Base-by-base conservation (phyloP, 345 rosid genomes). In the Camelina hispida region DNA sequence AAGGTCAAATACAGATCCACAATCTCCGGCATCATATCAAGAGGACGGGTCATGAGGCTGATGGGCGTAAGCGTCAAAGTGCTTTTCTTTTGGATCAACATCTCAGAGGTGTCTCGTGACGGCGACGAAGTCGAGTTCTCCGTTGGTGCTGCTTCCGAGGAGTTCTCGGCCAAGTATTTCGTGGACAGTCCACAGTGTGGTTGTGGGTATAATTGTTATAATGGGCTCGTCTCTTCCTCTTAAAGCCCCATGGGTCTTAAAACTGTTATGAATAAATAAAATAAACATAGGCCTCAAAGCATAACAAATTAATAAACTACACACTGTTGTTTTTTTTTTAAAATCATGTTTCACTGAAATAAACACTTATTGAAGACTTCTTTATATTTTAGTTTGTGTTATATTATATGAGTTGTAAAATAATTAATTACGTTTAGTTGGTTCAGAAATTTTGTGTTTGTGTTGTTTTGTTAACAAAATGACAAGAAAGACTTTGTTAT, bases 151-250 rank as follows among this genome's bases (percentile, higher is more conserved):
- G 79, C 79, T 14, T 88, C 89, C 0, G 86, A 87, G 1, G 81
- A 65, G 7, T 88, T 82, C 68, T 62, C 88, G 5, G 17, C 69
- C 2, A 78, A 52, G 12, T 69, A 80, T 67, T 89, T 93, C 60
- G 85, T 54, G 30, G 90, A 75, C 64, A 81, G 84, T 15, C 98
- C 98, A 50, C 89, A 84, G 18, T 93, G 98, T 79, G 91, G 93
- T 20, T 90, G 98, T 72, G 93, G 95, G 13, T 74, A 87, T 86
- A 73, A 82, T 59, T 93, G 98, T 70, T 38, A 58, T 37, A 37
- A 37, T 35, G 53, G 55, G 34, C n/a, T 23, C 30, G 1, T 11
- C 1, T 62, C 4, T 46, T 62, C 65, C 23, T 53, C 48, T 46
- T 61, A 7, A 67, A 23, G 5, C 56, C 9, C 46, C 28, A 46